Evolutionary conservation across 169 alveolate species (phyloP).

Genomic region (Besnoitia besnoiti): DNA sequence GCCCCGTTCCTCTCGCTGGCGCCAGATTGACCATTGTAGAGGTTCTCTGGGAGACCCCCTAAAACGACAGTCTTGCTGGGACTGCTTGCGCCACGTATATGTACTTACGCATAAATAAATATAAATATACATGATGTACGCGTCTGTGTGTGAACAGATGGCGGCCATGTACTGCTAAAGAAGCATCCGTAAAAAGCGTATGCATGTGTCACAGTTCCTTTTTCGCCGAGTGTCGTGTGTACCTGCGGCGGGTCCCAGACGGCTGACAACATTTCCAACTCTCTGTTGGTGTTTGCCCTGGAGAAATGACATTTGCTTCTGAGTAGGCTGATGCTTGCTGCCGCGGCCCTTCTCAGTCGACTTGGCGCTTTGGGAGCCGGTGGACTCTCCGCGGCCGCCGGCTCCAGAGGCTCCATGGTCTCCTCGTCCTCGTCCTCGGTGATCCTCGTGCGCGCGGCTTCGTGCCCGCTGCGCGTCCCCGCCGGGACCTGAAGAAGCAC

Average conservation of each 20-base stretch:
- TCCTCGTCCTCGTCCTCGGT: slow-evolving; percentile 2
- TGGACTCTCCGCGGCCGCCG: not conserved
- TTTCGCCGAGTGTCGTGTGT: not conserved
- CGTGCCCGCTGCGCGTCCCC: not conserved
- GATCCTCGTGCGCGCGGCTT: not conserved
- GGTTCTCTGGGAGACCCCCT: no score
- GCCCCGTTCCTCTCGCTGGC: no score
- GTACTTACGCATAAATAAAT: no score
- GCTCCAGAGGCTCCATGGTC: not conserved
- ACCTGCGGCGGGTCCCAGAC: slow-evolving; percentile 37
- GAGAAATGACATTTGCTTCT: slow-evolving; percentile 22
- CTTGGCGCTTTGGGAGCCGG: not conserved
- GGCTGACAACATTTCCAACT: slow-evolving; percentile 33
- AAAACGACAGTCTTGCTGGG: no score
- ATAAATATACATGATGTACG: no score
- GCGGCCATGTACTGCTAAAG: no score
- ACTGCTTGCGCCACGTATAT: no score
- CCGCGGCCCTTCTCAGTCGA: not conserved
- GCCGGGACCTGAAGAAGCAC: not conserved
- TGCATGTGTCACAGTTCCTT: not conserved
- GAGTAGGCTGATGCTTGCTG: slow-evolving; percentile 2
- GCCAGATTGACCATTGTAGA: no score
- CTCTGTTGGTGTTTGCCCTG: slow-evolving; percentile 38
- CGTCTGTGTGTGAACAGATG: no score
- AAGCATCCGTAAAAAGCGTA: no score